These are phyloP conservation scores for Tephrocybe rancida DNA, from an alignment of 768 basidiomycete species.

Conservation along the genomic window DNA sequence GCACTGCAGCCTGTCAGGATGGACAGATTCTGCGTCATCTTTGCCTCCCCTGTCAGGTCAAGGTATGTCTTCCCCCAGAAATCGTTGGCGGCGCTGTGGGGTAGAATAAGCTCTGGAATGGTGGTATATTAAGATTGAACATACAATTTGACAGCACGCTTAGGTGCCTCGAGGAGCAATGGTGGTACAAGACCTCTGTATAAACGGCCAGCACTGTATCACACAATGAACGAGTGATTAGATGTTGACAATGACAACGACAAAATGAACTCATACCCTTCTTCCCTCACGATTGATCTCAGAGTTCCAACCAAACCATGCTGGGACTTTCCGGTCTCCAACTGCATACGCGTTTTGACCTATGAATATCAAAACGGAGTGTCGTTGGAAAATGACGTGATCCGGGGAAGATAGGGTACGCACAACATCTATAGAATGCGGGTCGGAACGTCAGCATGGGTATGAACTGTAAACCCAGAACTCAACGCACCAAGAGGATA, in stretches of 20 bases:
- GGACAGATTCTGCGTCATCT: slow-evolving; percentile 90
- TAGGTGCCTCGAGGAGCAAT: slow-evolving; percentile 93
- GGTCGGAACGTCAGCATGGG: slow-evolving; percentile 2
- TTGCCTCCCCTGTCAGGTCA: slow-evolving; percentile 60
- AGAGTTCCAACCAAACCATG: slow-evolving; percentile 85
- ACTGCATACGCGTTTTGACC: slow-evolving; percentile 99
- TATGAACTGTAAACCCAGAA: background rate
- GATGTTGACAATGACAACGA: slow-evolving; percentile 12
- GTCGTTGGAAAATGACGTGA: slow-evolving; percentile 11
- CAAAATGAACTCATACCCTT: slow-evolving; percentile 66
- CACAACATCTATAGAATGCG: slow-evolving; percentile 79
- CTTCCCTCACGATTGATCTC: slow-evolving; percentile 78
- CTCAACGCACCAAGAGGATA: slow-evolving; percentile 79
- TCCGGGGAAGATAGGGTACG: slow-evolving; percentile 33
- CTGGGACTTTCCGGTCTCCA: slow-evolving; percentile 81
- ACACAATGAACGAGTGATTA: slow-evolving; percentile 6
- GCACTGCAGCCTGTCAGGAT: slow-evolving; percentile 91
- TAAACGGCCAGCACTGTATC: slow-evolving; percentile 68
- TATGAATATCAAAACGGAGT: slow-evolving; percentile 28
- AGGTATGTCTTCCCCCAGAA: slow-evolving; percentile 92
- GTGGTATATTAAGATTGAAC: slow-evolving; percentile 23
- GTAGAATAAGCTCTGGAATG: slow-evolving; percentile 5
- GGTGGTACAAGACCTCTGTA: slow-evolving; percentile 98
- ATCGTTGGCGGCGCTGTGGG: slow-evolving; percentile 79
- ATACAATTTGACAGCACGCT: slow-evolving; percentile 95